phyloP scores from a whole-genome alignment of 2,329 filamentous ascomycete species.

The Didymella glomerata region DNA sequence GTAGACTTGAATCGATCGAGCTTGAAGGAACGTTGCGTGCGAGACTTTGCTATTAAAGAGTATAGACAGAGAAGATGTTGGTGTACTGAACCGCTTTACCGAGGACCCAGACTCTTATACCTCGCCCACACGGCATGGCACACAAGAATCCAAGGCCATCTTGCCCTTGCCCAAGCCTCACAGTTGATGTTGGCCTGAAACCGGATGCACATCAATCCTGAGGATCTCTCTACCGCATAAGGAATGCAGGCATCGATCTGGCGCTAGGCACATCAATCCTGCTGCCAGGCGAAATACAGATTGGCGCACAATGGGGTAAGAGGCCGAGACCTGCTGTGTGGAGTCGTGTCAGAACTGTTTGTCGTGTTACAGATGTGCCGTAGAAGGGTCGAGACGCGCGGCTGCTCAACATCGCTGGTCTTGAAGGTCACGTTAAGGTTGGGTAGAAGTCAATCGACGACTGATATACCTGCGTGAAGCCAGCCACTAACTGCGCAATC shows the following conservation, averaged over 20 bases:
- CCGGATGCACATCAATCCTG: conserved; percentile 44
- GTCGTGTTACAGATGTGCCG: conserved; percentile 33
- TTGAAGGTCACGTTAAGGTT: background rate
- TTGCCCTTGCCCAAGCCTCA: conserved; percentile 13
- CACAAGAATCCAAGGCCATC: conserved; percentile 13
- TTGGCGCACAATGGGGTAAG: conserved; percentile 25
- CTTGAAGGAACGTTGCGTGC: conserved; percentile 41
- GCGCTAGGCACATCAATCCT: conserved; percentile 26
- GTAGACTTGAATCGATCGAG: conserved; percentile 13
- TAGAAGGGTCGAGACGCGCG: conserved; percentile 26
- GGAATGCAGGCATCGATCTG: conserved; percentile 19
- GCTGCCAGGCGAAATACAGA: conserved; percentile 20
- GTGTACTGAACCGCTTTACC: conserved; percentile 12
- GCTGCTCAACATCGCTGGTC: conserved; percentile 2
- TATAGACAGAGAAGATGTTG: conserved; percentile 27
- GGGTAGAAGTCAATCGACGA: background rate
- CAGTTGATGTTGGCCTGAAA: conserved; percentile 40
- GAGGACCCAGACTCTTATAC: conserved; percentile 32
- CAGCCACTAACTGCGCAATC: background rate
- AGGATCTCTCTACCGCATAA: conserved; percentile 34
- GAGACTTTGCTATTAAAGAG: conserved; percentile 8
- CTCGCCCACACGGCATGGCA: conserved; percentile 25
- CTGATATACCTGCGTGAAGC: background rate
- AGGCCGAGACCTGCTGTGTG: conserved; percentile 25
- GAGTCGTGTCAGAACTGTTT: conserved; percentile 35